Conservation (phyloP, 441 rosid genomes). For the Eutrema salsugineum region DNA sequence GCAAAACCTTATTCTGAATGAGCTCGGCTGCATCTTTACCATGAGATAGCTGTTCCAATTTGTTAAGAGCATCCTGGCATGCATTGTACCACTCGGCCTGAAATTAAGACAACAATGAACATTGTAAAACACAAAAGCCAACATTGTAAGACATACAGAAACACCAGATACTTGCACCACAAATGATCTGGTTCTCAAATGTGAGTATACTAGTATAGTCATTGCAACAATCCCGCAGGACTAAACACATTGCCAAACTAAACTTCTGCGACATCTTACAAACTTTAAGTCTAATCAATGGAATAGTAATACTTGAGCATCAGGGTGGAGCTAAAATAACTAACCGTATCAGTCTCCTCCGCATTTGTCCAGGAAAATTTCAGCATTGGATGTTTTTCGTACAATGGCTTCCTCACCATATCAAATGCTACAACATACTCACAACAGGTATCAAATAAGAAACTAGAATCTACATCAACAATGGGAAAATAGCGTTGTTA, state of each 20-base stretch:
- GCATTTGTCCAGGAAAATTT: slow-evolving; percentile 90
- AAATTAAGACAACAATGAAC: slow-evolving; percentile 15
- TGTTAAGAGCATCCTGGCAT: slow-evolving; percentile 67
- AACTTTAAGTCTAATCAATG: not conserved
- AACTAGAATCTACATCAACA: slow-evolving; percentile 5
- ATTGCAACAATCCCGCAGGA: not conserved
- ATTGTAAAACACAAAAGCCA: slow-evolving; percentile 3
- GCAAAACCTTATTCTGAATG: slow-evolving; percentile 71
- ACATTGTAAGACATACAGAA: slow-evolving; percentile 3
- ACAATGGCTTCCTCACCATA: slow-evolving; percentile 81
- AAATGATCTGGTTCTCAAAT: slow-evolving; percentile 8
- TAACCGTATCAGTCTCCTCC: slow-evolving; percentile 87
- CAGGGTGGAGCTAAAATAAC: slow-evolving; percentile 17
- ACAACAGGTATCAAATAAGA: slow-evolving; percentile 19
- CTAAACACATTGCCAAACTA: not conserved
- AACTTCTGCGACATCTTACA: not conserved
- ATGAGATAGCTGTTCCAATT: slow-evolving; percentile 60
- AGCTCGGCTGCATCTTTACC: slow-evolving; percentile 71
- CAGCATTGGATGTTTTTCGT: slow-evolving; percentile 93
- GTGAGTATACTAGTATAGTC: slow-evolving; percentile 4
- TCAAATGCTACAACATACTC: slow-evolving; percentile 67
- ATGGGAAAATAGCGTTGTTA: not conserved
- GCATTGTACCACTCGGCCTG: slow-evolving; percentile 91
- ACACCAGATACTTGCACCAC: slow-evolving; percentile 13
- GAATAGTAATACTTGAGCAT: not conserved